Base-by-base conservation (phyloP, 352 stramenopile species). In the Phytophthora sp. region DNA sequence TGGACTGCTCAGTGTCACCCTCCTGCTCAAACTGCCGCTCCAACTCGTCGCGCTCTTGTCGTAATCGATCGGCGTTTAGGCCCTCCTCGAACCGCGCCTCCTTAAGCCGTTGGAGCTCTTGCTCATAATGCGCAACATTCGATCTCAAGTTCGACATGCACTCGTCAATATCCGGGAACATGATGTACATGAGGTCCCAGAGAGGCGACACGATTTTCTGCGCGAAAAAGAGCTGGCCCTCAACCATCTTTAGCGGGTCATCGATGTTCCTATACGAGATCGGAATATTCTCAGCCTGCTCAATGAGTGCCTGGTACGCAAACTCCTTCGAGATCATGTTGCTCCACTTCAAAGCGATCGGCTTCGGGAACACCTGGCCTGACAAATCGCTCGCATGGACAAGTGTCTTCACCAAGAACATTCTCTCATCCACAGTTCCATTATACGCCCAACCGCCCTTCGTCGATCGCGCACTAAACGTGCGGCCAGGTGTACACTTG, bases 271-370 rank as follows among this genome's bases (percentile, higher is more conserved):
- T 74, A 55, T 94, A 92, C 39, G 88, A 94, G 20, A 95, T 76
- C 16, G 88, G 75, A 9, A 96, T 76, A 16, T 91, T 88, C 46
- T 94, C 84, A 0, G 81, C 79, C 49, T 93, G 82, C 52, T 97
- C 89, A 38, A 95, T 73, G 29, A 95, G 61, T 23, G 87, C 90
- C 56, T 97, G 89, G 47, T 87, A 89, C 13, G 84, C 82, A 68
- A 97, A 97, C 63, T 97, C 91, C 58, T 95, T 90, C 53, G 88
- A 83, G 41, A 97, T 94, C 79, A 95, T 90, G 63, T 95, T 92
- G 57, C 86, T 94, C 88, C 93, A 97, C 62, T 96, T 95, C 47
- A 93, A 76, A 33, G 93, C 91, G 4, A 98, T 80, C 5, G 86
- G 86, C 54, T 89, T 95, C 1, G 91, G 80, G 59, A 93, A 95